These are phyloP conservation scores for Botrytis sinoallii DNA, from an alignment of 2,329 filamentous ascomycete species.

Conservation along the genomic window DNA sequence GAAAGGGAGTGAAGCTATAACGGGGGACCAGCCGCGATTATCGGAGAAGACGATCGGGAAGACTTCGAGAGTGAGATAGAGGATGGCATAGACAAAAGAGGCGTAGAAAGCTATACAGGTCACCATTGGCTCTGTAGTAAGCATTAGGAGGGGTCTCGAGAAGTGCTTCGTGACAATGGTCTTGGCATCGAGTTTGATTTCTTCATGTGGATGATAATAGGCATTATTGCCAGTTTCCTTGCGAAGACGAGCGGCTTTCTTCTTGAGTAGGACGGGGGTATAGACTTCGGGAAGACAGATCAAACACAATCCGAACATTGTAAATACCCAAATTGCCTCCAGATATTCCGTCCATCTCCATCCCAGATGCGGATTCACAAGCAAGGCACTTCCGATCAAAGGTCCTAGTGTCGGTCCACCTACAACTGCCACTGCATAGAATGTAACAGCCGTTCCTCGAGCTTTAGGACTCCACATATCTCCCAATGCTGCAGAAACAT, in stretches of 20 bases:
- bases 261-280: constrained; percentile 45
- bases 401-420: constrained; percentile 36
- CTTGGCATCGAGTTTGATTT: constrained; percentile 30
- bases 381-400: constrained; percentile 36
- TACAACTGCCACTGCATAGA: constrained; percentile 53
- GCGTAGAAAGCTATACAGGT: constrained; percentile 68
- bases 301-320: constrained; percentile 41
- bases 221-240: constrained; percentile 37
- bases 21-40: constrained; percentile 57
- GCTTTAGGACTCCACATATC: constrained; percentile 55
- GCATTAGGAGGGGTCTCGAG: constrained; percentile 42
- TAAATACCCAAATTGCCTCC: constrained; percentile 44
- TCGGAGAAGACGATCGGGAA: constrained; percentile 65
- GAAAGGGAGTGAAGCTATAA: constrained; percentile 62
- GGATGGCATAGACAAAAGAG: constrained; percentile 66
- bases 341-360: constrained; percentile 41
- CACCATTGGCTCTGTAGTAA: constrained; percentile 58
- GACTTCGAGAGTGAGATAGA: constrained; percentile 58
- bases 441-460: constrained; percentile 56
- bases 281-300: constrained; percentile 47
- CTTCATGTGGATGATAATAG: constrained; percentile 32
- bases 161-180: constrained; percentile 36
- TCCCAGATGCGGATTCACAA: constrained; percentile 38
- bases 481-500: constrained; percentile 59
- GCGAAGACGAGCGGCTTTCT: constrained; percentile 32